A percentile compares a stretch with the other conserved stretches of the same genome.
Evolutionary conservation across 139 green algal genomes (phyloP).

Genomic region (Closterium sp.): DNA sequence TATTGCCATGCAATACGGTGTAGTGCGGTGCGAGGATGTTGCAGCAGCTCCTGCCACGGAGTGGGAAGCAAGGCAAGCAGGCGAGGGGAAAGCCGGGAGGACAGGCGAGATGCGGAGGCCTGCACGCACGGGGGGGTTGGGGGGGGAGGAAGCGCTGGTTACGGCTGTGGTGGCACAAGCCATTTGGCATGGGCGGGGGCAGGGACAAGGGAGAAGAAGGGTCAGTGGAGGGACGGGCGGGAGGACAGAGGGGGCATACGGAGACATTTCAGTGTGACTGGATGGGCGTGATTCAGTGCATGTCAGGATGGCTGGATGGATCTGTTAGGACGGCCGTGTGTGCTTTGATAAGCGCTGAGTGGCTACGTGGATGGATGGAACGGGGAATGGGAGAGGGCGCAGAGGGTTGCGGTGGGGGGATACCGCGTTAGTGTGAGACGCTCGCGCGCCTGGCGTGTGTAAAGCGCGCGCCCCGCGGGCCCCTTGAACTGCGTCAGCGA

Average conservation of each 20-base stretch:
- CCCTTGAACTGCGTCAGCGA: not conserved
- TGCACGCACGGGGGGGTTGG: not conserved
- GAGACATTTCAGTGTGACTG: no score
- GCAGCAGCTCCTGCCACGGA: not conserved
- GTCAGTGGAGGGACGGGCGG: no score
- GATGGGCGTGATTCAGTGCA: no score
- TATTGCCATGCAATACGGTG: slow-evolving; percentile 10
- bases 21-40: not conserved
- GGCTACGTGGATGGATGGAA: not conserved
- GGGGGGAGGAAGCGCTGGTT: not conserved
- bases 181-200: not conserved
- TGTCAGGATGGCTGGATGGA: not conserved
- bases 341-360: no score
- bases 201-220: not conserved
- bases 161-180: not conserved
- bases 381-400: not conserved
- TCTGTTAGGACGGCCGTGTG: no score
- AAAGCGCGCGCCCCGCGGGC: no score
- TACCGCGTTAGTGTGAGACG: not conserved
- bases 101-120: not conserved
- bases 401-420: not conserved
- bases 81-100: not conserved
- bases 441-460: not conserved
- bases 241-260: not conserved
- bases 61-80: not conserved